Evolutionary conservation across 805 yeast species (phyloP), one percentile per base, ranked within the genome.

Genomic region (Candida dendrica): DNA sequence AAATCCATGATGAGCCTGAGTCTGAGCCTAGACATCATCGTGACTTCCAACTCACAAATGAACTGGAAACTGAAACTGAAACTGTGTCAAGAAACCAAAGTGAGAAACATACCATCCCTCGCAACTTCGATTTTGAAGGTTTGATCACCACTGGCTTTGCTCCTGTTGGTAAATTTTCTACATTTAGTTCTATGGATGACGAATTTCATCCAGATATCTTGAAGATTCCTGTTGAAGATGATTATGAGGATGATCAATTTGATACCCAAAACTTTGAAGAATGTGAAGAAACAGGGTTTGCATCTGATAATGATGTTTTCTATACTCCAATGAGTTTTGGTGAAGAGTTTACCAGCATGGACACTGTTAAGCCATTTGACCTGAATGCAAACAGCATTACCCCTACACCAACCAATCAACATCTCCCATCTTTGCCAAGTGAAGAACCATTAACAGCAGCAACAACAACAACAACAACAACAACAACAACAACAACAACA

Each of bases 251-350:
- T 11, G 10, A 8, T 8, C 30, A 27, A 4, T 9, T 9, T 27
- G 30, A 27, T 11, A 27, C 13, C 13, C 30, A 11, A 11, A 13
- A 27, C 30, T 27, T 27, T 27, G 30, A 27, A 27, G 30, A 27
- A 27, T 11, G 30, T 27, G 10, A 27, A 27, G n/a, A 27, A 27
- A 13, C 4, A 5, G n/a, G n/a, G 9, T 27, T 13, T 11, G 13
- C n/a, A 10, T 43, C 53, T 3, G 24, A 40, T 6, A 52, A 46
- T 13, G 37, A 36, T 27, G 57, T 43, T 2, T 52, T 49, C 33
- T 50, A 52, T 31, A 55, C 59, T 3, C 59, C 59, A 19, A 55
- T 46, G 44, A 53, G 52, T 35, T 31, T 47, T 7, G 43, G 37
- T 15, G 36, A 38, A 7, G 47, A 42, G 7, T 39, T 46, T 26